Conservation (phyloP, 2,329 filamentous ascomycete species). For the Fusarium incarnatum region DNA sequence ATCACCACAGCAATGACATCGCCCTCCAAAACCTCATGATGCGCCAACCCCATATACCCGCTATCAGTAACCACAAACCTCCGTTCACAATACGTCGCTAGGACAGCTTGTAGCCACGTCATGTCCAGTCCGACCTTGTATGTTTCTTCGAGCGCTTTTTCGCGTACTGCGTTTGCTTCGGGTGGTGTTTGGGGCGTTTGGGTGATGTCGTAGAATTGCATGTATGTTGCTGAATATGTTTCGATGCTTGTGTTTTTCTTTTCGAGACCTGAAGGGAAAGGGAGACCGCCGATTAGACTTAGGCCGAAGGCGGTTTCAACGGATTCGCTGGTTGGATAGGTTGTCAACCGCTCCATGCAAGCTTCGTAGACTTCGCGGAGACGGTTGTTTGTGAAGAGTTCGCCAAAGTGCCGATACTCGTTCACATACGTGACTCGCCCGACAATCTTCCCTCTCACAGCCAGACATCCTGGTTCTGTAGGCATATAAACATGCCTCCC, state of each 20-base stretch:
- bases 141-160: neutral
- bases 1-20: slow-evolving; percentile 29
- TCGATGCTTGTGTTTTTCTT: slow-evolving; percentile 1
- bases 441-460: slow-evolving; percentile 12
- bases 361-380: slow-evolving; percentile 13
- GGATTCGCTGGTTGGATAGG: slow-evolving; percentile 31
- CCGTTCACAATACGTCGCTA: slow-evolving; percentile 29
- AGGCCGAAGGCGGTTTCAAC: slow-evolving; percentile 29
- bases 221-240: slow-evolving; percentile 21
- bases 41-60: slow-evolving; percentile 36
- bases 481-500: slow-evolving; percentile 17
- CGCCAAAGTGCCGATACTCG: slow-evolving; percentile 21
- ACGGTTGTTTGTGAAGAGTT: slow-evolving; percentile 1
- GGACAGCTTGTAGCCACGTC: slow-evolving; percentile 6
- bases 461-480: neutral
- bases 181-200: slow-evolving; percentile 10
- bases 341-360: slow-evolving; percentile 9
- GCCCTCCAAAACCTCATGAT: slow-evolving; percentile 25
- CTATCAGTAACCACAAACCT: slow-evolving; percentile 27
- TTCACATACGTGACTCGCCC: slow-evolving; percentile 22
- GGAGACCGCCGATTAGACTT: slow-evolving; percentile 20
- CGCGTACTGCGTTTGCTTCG: slow-evolving; percentile 1
- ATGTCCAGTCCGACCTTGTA: slow-evolving; percentile 15
- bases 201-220: slow-evolving; percentile 14
- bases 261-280: neutral